These are phyloP conservation scores for Daldinia concentrica DNA, from an alignment of 495 filamentous ascomycete species.

Conservation along the genomic window DNA sequence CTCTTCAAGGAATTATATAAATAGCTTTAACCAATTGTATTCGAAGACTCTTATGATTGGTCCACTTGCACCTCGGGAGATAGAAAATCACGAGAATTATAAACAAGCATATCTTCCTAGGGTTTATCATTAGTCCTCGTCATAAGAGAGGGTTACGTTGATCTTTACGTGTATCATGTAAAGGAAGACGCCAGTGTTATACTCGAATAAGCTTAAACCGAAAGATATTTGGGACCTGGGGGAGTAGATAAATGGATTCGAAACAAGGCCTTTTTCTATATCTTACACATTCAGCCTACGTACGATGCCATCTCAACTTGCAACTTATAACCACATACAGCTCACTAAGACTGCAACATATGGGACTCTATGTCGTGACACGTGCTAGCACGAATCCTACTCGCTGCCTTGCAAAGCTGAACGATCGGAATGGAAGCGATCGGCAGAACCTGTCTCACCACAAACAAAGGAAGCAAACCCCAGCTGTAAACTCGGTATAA, in stretches of 20 bases:
- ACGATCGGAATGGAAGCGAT: background rate
- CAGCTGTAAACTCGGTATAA: background rate
- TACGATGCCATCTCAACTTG: no score
- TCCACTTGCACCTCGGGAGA: background rate
- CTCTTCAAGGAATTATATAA: background rate
- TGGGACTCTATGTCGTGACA: background rate
- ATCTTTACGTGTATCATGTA: background rate
- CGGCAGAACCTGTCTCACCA: background rate
- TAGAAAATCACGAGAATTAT: background rate
- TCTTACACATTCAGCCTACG: no score
- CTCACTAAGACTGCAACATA: background rate
- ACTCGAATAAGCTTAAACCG: no score
- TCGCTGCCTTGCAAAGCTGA: background rate
- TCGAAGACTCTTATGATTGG: background rate
- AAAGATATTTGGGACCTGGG: no score
- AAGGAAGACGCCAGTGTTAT: background rate
- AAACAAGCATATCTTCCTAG: background rate
- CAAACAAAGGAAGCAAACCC: background rate
- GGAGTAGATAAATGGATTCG: no score
- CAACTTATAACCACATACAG: background rate
- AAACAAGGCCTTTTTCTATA: no score
- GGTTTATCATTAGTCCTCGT: background rate
- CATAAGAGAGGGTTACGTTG: no score
- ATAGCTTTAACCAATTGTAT: background rate
- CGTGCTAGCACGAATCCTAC: background rate